Base-by-base conservation (phyloP, 139 green algal species). In the Chlamydomonas sp. region DNA sequence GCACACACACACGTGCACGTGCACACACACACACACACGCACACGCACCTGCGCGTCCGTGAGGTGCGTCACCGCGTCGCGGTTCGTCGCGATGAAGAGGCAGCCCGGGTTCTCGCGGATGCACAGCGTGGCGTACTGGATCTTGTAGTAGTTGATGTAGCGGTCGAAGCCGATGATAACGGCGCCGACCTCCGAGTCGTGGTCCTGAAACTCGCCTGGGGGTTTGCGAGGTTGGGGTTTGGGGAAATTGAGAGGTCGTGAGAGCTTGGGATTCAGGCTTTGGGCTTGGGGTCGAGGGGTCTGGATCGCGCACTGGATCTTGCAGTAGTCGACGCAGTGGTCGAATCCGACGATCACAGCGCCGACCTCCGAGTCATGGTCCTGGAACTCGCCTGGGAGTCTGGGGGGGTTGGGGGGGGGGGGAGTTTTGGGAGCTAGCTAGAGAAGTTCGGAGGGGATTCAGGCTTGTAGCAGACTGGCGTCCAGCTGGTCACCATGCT, bases 101-200 rank as follows among this genome's bases (percentile, higher is more conserved):
- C 95, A 99, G 59, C 91, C 93, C 0, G 90, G 89, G 84, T 98
- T 98, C 76, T 99, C 95, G 5, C 91, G 81, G 71, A 99, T 94
- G 86, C 95, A 99, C 35, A 99, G 85, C 30, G 90, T 97, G 6
- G 94, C 93, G 62, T 92, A 94, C 88, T 98, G 93, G 71, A 99
- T 95, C 84, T 99, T 99, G 89, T 98, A 94, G 86, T 99, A 99
- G 87, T 98, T 99, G 83, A 99, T 84, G 85, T 98, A 76, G 39
- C 93, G 83, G 87, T 99, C 94, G 78, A 69, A 69, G 65, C 65
- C 65, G 5, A 71, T 47, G 10, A 71, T 47, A 20, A 71, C 65
- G 22, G 65, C 65, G 16, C 65, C 65, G 4, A 98, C 93, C 28
- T 96, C 90, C 24, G 77, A 39, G 77, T 97, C 92, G 67, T 98